phyloP scores from a whole-genome alignment of 768 basidiomycete genomes.

The Macrolepiota dolichaula region DNA sequence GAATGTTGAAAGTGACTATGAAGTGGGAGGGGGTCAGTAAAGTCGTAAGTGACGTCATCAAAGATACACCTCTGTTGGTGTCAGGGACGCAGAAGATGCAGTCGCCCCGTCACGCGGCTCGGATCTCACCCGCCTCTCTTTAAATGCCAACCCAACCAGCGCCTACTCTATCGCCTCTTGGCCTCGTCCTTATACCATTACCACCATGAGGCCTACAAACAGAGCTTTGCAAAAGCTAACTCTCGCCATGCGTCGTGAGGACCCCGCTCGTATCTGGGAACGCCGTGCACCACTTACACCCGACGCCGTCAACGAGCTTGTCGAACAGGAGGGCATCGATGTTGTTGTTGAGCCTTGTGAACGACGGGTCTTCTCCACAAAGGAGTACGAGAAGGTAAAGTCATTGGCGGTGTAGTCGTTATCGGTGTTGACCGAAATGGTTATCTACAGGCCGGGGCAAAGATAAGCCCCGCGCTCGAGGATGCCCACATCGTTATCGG shows the following conservation, averaged over 20 bases:
- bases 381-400: conserved; percentile 65
- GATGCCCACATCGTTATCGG: conserved; percentile 77
- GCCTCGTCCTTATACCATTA: not conserved
- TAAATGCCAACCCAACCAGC: not conserved
- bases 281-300: conserved; percentile 83
- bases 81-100: not conserved
- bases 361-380: conserved; percentile 64
- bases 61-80: no score
- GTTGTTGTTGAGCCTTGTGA: conserved; percentile 79
- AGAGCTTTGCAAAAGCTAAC: conserved; percentile 7
- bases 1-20: not conserved
- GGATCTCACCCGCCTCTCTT: conserved; percentile 12
- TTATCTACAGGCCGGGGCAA: conserved; percentile 69
- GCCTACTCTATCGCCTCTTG: not conserved
- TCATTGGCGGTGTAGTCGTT: not conserved
- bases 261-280: conserved; percentile 82
- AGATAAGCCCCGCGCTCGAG: conserved; percentile 49
- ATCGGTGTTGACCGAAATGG: not conserved
- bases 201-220: conserved; percentile 1
- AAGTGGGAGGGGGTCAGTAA: no score
- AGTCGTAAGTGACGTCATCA: not conserved
- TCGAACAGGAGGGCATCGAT: conserved; percentile 49
- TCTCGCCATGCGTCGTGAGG: conserved; percentile 54
- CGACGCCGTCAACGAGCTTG: conserved; percentile 59
- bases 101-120: conserved; percentile 11